Conservation (phyloP, 1,284 basidiomycete genomes). For the Trametes hirsuta region DNA sequence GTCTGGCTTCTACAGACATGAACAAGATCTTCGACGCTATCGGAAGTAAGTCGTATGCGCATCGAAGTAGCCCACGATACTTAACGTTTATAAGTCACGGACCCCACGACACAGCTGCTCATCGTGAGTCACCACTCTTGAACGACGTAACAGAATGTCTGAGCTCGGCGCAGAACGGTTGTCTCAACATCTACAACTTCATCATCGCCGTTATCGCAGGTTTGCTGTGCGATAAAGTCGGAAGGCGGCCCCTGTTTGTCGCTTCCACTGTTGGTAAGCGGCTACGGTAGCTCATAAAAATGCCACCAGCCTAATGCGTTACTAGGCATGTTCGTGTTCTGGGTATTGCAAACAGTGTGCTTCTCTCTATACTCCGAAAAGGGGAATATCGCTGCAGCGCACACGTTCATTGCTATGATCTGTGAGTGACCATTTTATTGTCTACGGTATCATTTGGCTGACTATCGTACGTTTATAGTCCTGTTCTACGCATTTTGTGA, state of each 20-base stretch:
- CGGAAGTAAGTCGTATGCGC: conserved; percentile 38
- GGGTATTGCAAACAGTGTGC: conserved; percentile 46
- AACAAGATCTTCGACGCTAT: conserved; percentile 55
- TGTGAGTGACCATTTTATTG: conserved; percentile 33
- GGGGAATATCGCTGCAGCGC: conserved; percentile 39
- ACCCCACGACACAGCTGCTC: conserved; percentile 52
- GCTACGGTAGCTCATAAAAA: neutral
- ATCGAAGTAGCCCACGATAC: neutral
- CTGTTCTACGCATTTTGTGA: conserved; percentile 48
- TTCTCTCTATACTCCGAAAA: conserved; percentile 42
- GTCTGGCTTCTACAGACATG: conserved; percentile 36
- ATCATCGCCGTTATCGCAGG: conserved; percentile 51
- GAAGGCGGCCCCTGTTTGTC: conserved; percentile 59
- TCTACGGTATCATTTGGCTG: neutral
- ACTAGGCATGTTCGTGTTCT: conserved; percentile 46
- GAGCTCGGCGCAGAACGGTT: conserved; percentile 42
- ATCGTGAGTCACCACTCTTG: conserved; percentile 33
- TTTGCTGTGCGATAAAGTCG: conserved; percentile 51
- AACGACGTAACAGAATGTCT: neutral
- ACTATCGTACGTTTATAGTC: conserved; percentile 30
- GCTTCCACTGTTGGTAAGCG: conserved; percentile 45
- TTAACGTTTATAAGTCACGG: conserved; percentile 41
- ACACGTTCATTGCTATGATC: conserved; percentile 54
- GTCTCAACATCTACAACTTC: conserved; percentile 59
- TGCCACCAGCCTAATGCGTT: neutral